A percentile compares a stretch with the other conserved stretches of the same genome.
phyloP scores from a whole-genome alignment of 2,329 filamentous ascomycete species.

The Calonectria ilicicola region DNA sequence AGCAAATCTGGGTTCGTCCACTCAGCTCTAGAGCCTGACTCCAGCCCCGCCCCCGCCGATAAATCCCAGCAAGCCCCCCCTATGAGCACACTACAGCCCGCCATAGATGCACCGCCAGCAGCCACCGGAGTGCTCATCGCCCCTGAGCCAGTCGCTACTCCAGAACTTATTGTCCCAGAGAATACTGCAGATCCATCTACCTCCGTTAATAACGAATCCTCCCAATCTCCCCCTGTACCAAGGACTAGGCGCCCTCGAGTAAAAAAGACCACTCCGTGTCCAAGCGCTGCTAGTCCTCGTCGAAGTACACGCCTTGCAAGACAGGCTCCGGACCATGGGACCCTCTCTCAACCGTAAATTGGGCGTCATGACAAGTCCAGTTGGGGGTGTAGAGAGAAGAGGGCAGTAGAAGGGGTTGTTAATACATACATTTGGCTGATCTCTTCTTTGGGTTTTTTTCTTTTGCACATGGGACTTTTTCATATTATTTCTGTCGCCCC shows the following conservation, averaged over 20 bases:
- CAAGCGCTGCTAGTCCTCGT: not conserved
- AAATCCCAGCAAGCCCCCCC: not conserved
- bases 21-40: not conserved
- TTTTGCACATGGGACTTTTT: too few species aligned
- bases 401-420: too few species aligned
- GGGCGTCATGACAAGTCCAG: too few species aligned
- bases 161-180: not conserved
- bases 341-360: too few species aligned
- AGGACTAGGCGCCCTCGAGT: not conserved
- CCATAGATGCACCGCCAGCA: not conserved
- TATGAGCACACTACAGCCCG: not conserved
- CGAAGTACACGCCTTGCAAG: not conserved
- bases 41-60: not conserved
- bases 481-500: too few species aligned
- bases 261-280: not conserved
- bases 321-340: not conserved
- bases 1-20: not conserved
- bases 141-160: not conserved
- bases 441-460: too few species aligned
- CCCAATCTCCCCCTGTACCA: not conserved
- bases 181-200: not conserved
- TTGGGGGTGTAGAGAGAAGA: too few species aligned
- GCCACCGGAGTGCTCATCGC: not conserved
- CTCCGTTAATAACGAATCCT: not conserved
- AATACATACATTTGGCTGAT: too few species aligned